Evolutionary conservation across 768 basidiomycete genomes (phyloP).

Genomic region (Kwoniella newhampshirensis): DNA sequence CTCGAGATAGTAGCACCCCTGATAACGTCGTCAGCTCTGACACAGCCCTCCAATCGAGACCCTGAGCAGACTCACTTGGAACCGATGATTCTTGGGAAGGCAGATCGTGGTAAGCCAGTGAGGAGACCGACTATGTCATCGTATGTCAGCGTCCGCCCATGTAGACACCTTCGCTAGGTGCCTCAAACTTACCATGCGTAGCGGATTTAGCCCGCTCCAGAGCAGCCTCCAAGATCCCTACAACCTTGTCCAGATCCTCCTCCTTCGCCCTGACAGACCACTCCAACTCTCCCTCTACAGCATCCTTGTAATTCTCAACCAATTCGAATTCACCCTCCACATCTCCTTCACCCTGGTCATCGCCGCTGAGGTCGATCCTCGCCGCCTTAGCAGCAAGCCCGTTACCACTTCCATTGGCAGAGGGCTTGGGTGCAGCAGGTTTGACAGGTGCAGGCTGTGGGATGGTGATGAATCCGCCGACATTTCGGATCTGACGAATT

Average conservation of each 20-base stretch:
- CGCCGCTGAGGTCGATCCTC: constrained; percentile 79
- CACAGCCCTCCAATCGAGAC: background rate
- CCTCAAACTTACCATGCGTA: constrained; percentile 37
- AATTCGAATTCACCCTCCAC: constrained; percentile 69
- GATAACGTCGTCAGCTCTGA: constrained; percentile 3
- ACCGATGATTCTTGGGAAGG: constrained; percentile 91
- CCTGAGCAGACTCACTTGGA: constrained; percentile 63
- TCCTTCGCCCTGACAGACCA: constrained; percentile 85
- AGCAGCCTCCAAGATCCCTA: constrained; percentile 54
- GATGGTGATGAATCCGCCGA: constrained; percentile 78
- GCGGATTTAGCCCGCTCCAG: constrained; percentile 47
- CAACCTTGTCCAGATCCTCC: constrained; percentile 73
- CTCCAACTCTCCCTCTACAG: constrained; percentile 76
- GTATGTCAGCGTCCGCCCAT: background rate
- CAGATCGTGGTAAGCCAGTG: constrained; percentile 60
- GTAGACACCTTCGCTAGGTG: background rate
- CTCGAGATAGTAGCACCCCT: constrained; percentile 77
- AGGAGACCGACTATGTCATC: constrained; percentile 46
- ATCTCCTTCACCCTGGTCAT: constrained; percentile 50
- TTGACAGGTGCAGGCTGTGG: constrained; percentile 53
- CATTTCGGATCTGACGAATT: constrained; percentile 78
- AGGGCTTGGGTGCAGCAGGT: constrained; percentile 48
- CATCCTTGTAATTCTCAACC: constrained; percentile 71
- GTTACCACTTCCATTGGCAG: constrained; percentile 17
- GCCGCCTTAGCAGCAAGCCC: constrained; percentile 57